Evolutionary conservation across 345 rosid species (phyloP).

Genomic region (Mallotus nudiflorus): DNA sequence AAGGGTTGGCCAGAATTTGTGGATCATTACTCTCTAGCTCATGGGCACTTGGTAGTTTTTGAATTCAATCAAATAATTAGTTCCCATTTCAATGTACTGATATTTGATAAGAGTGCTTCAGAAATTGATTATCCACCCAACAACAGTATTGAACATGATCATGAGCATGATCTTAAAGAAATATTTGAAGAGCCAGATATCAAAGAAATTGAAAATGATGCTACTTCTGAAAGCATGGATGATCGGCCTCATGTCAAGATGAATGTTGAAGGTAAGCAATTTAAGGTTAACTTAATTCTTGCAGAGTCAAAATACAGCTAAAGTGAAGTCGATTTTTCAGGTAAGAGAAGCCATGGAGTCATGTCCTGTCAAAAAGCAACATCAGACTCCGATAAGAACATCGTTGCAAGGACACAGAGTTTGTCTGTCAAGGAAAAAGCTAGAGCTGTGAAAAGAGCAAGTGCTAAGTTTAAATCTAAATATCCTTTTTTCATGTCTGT

Average conservation of each 20-base stretch:
- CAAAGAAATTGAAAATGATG: background rate
- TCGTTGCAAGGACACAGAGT: background rate
- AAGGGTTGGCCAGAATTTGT: slow-evolving; percentile 22
- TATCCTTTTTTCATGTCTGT: slow-evolving; percentile 26
- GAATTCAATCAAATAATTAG: background rate
- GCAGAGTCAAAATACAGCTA: too few species aligned
- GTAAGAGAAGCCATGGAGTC: too few species aligned
- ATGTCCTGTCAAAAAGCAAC: too few species aligned
- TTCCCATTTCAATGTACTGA: slow-evolving; percentile 4
- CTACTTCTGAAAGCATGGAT: background rate
- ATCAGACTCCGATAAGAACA: too few species aligned
- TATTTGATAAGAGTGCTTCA: slow-evolving; percentile 13
- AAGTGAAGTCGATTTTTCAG: too few species aligned
- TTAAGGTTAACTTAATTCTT: too few species aligned
- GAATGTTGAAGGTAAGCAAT: too few species aligned
- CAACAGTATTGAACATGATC: background rate
- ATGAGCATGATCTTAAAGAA: background rate
- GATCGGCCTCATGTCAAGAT: too few species aligned
- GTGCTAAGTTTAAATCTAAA: slow-evolving; percentile 14
- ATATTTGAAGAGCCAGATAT: too few species aligned
- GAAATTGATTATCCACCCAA: background rate
- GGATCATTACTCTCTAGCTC: background rate
- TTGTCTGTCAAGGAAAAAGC: background rate
- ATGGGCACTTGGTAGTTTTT: slow-evolving; percentile 11
- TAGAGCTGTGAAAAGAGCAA: slow-evolving; percentile 18